These are phyloP conservation scores for Tubosaeta sp. DNA, from an alignment of 768 basidiomycete genomes.

Conservation along the genomic window DNA sequence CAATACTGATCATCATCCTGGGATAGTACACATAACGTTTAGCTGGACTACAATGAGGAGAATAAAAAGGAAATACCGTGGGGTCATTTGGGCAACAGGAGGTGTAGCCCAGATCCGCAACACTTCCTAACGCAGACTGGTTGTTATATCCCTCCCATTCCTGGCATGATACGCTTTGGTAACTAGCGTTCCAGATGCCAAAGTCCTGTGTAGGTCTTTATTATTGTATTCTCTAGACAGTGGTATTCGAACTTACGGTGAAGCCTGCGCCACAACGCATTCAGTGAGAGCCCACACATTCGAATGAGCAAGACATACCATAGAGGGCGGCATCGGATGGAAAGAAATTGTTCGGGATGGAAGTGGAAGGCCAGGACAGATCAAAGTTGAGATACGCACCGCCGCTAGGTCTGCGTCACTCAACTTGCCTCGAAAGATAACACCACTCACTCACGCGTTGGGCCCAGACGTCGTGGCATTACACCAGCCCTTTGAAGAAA, in stretches of 20 bases:
- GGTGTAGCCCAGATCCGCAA: slow-evolving; percentile 48
- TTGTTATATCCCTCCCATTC: slow-evolving; percentile 63
- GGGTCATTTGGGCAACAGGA: slow-evolving; percentile 76
- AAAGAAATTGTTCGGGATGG: slow-evolving; percentile 70
- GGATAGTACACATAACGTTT: slow-evolving; percentile 1
- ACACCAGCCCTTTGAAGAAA: slow-evolving; percentile 63
- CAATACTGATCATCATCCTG: slow-evolving; percentile 54
- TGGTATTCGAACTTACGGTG: slow-evolving; percentile 28
- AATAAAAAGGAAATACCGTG: slow-evolving; percentile 38
- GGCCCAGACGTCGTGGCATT: slow-evolving; percentile 56
- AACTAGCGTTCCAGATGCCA: slow-evolving; percentile 82
- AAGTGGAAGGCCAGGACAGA: slow-evolving; percentile 68
- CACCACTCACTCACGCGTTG: slow-evolving; percentile 52
- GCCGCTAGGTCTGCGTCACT: slow-evolving; percentile 40
- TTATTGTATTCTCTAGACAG: neutral
- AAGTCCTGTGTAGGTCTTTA: slow-evolving; percentile 52
- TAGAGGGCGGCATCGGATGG: slow-evolving; percentile 66
- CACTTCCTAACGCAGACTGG: slow-evolving; percentile 63
- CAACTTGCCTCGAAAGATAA: neutral
- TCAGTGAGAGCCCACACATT: slow-evolving; percentile 23
- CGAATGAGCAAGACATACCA: slow-evolving; percentile 35
- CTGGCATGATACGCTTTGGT: slow-evolving; percentile 59
- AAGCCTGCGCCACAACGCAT: slow-evolving; percentile 33
- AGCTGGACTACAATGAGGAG: neutral
- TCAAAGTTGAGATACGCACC: slow-evolving; percentile 78